A percentile compares a stretch with the other conserved stretches of the same genome.
Evolutionary conservation across 2,329 filamentous ascomycete genomes (phyloP).

Genomic region (Didymella pomorum): DNA sequence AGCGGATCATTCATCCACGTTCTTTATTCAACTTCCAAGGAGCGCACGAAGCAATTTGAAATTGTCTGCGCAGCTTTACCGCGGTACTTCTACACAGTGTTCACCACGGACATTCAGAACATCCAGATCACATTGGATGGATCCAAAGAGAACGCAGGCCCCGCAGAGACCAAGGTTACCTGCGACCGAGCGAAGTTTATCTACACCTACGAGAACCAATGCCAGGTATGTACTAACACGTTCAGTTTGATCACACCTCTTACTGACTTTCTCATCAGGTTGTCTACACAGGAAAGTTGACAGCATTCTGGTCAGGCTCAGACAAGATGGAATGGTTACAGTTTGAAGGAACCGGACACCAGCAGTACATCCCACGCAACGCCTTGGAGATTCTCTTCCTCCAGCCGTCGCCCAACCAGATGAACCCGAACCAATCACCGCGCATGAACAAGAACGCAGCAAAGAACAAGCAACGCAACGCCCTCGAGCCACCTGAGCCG

Average conservation of each 20-base stretch:
- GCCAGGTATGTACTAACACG: constrained; percentile 68
- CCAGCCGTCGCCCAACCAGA: constrained; percentile 55
- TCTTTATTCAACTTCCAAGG: constrained; percentile 62
- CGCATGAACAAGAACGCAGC: constrained; percentile 62
- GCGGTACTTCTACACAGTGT: constrained; percentile 89
- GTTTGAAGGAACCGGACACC: constrained; percentile 77
- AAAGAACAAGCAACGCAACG: constrained; percentile 54
- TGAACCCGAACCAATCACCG: constrained; percentile 65
- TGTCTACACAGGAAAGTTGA: constrained; percentile 77
- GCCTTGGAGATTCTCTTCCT: constrained; percentile 58
- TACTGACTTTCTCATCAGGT: constrained; percentile 61
- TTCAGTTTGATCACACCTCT: neutral
- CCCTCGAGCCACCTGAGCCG: constrained; percentile 46
- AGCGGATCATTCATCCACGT: constrained; percentile 79
- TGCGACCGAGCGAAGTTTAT: constrained; percentile 80
- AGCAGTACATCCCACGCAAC: constrained; percentile 82
- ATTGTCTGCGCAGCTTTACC: constrained; percentile 82
- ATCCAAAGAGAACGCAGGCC: constrained; percentile 63
- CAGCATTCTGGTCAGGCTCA: constrained; percentile 77
- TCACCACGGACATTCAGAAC: constrained; percentile 80
- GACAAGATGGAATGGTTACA: constrained; percentile 87
- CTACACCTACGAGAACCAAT: constrained; percentile 86
- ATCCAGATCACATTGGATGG: constrained; percentile 87
- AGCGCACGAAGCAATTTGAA: constrained; percentile 82
- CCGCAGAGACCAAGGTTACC: constrained; percentile 76